Conservation (phyloP, 192 early-diverging fungal genomes). For the Coemansia sp. region DNA sequence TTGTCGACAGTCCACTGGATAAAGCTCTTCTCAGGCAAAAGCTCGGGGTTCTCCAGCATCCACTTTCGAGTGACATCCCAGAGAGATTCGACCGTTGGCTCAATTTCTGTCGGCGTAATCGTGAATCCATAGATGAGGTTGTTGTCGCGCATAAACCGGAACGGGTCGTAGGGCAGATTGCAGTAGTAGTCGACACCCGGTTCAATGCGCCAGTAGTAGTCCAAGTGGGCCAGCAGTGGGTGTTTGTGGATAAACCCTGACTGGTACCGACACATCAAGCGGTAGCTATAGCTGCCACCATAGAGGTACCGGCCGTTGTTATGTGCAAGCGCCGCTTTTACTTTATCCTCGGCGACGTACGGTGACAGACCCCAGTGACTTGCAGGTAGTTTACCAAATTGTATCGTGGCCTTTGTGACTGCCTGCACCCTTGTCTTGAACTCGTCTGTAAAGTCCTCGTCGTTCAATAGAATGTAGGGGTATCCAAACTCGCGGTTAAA, state of each 20-base stretch:
- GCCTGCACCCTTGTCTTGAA: conserved; percentile 56
- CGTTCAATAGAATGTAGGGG: conserved; percentile 73
- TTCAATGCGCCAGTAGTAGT: conserved; percentile 63
- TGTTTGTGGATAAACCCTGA: conserved; percentile 58
- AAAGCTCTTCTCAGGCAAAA: conserved; percentile 54
- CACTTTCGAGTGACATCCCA: conserved; percentile 51
- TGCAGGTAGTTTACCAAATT: conserved; percentile 62
- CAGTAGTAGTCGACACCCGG: conserved; percentile 55
- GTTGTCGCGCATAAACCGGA: conserved; percentile 57
- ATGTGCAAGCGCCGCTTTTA: conserved; percentile 54
- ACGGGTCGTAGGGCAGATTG: conserved; percentile 56
- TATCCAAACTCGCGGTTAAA: conserved; percentile 66
- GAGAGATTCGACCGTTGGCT: conserved; percentile 52
- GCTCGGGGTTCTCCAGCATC: conserved; percentile 56
- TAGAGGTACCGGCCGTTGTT: conserved; percentile 55
- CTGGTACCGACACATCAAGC: conserved; percentile 50
- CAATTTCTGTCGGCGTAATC: conserved; percentile 53
- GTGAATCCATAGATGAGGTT: conserved; percentile 55
- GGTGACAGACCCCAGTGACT: conserved; percentile 74
- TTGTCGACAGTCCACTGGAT: conserved; percentile 51
- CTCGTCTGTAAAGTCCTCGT: conserved; percentile 61
- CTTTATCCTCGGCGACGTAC: conserved; percentile 63
- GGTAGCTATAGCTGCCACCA: conserved; percentile 65
- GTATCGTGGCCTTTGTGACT: conserved; percentile 55
- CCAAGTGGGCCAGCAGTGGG: conserved; percentile 51